Base-by-base conservation (phyloP, 2,329 filamentous ascomycete species). In the Monilinia vaccinii-corymbosi region DNA sequence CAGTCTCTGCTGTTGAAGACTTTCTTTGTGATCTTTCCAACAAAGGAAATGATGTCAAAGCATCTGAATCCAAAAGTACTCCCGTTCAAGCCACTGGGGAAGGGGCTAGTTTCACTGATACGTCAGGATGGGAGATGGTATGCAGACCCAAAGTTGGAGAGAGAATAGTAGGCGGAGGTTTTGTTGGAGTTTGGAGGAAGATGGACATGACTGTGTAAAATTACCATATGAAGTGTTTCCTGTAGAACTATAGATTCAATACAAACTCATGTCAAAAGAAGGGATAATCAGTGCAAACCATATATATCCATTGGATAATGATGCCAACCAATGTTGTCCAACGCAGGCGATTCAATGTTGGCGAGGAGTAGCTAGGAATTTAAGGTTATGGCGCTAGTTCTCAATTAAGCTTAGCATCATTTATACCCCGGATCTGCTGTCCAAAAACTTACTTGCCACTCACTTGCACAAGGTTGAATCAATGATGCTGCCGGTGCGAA, bases 141-240 rank as follows among this genome's bases (percentile, higher is more conserved):
- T 81, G 79, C 62, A 73, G 79, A 58, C 79, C 79, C 2, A 79
- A 78, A 63, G 78, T 79, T 57, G 78, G 78, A 10, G 64, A 73
- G 10, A 71, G 73, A 52, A 73, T 78, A 45, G 69, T 74, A 9
- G 79, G 78, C 14, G 79, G 79, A 47, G 79, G 79, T 3, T 81
- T 82, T 64, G 70, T 81, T 53, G 79, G 75, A 2, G 66, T 81
- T 36, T 81, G 67, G 66, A 64, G 63, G 21, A 66, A 61, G 40
- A 67, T 66, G 28, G 56, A 61, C 14, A 14, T 56, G n/a, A 7
- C 21, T 16, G 58, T 56, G 25, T 47, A 32, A 48, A n/a, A 42
- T 14, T n/a, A 13, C 8, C 21, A 36, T 46, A 53, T 45, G n/a
- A n/a, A 45, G 18, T 23, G 11, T 44, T 14, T 8, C 13, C 4